phyloP scores from a whole-genome alignment of 331 rosid genomes.

The Dryas integrifolia region DNA sequence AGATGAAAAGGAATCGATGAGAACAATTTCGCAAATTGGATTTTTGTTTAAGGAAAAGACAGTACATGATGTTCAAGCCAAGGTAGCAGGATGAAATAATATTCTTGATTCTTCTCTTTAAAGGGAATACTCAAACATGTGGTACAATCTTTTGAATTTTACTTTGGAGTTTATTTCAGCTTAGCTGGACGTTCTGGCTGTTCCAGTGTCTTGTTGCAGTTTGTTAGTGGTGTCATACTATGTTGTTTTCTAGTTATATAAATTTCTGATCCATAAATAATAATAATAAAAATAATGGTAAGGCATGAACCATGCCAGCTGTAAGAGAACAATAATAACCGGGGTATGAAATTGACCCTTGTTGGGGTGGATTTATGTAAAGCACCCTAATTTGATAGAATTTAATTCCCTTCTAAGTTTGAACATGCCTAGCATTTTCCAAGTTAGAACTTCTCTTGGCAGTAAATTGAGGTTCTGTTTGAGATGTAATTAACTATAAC shows the following conservation, averaged over 20 bases:
- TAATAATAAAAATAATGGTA: not conserved
- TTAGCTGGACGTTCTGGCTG: not conserved
- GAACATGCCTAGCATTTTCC: not conserved
- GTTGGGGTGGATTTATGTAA: not conserved
- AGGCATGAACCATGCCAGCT: not conserved
- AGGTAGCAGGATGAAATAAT: not conserved
- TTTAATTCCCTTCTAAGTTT: not conserved
- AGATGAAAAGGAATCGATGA: conserved; percentile 4
- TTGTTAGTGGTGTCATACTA: not conserved
- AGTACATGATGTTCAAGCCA: not conserved
- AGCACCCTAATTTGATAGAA: not conserved
- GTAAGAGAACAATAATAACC: not conserved
- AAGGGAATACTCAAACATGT: not conserved
- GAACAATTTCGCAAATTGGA: not conserved
- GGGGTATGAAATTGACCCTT: not conserved
- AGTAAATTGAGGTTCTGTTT: not conserved
- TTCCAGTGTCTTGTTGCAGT: not conserved
- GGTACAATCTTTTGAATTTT: not conserved
- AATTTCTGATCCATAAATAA: not conserved
- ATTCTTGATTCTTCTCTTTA: not conserved
- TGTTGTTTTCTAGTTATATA: not conserved
- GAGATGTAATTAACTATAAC: too few relatives aligned
- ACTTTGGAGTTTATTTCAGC: not conserved
- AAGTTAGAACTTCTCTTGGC: not conserved
- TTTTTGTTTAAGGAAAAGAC: not conserved